Evolutionary conservation across 2,329 filamentous ascomycete species (phyloP), one percentile per base, ranked within the genome.

Genomic region (Diaporthe ilicicola): DNA sequence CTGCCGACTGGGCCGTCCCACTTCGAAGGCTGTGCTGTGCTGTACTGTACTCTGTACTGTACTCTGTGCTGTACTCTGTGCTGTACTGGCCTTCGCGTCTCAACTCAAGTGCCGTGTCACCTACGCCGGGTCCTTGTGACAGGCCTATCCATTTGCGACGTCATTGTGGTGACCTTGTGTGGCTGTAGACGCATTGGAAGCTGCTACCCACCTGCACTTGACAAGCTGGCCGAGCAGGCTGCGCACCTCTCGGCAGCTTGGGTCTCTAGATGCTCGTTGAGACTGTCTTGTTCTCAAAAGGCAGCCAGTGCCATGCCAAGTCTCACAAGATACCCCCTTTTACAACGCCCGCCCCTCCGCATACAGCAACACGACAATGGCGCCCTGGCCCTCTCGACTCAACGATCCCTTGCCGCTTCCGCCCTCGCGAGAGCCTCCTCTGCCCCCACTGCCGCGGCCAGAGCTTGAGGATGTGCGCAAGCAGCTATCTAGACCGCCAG

Each of bases 241-340:
- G 59, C 46, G 42, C 22, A 39, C 53, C 44, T n/a, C 27, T 34
- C 24, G 46, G 51, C 51, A 59, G 53, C 39, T 51, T 29, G 53
- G 19, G 22, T 42, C 32, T 56, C 44, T 51, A 27, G 53, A 68
- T 70, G 59, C 53, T 70, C 59, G 51, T 67, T 48, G 37, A 61
- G 22, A 12, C 50, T 50, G 54, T 61, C 29, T 32, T 51, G 42
- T 19, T 68, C 42, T 56, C 56, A 54, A 64, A 50, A 64, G 37
- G 53, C 67, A 64, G 39, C 55, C 62, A 64, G 62, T 54, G 54
- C 67, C 67, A 72, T 72, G 70, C 64, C 54, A 72, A 50, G 48
- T 34, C 69, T 37, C 50, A 70, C 67, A 72, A 54, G 61, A 72
- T 72, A 65, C 65, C 62, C 44, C 32, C 55, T 70, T 64, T 61